A percentile compares a stretch with the other conserved stretches of the same genome.
Evolutionary conservation across 2,329 filamentous ascomycete genomes (phyloP).

Genomic region (Diaporthe sp.): DNA sequence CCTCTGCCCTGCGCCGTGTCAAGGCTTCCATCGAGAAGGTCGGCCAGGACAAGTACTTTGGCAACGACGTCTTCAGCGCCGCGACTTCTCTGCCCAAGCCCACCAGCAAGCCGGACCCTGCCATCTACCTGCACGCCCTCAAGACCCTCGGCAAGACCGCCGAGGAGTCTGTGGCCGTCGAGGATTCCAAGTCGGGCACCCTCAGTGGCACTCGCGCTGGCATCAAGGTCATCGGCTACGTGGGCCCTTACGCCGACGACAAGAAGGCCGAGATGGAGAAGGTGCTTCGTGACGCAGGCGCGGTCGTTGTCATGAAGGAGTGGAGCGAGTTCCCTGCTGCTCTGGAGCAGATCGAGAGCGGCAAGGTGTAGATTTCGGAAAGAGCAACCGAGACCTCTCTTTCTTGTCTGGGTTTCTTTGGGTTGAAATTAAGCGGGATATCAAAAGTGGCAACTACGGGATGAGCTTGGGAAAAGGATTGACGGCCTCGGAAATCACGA

Average conservation of each 20-base stretch:
- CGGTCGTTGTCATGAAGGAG: slow-evolving; percentile 71
- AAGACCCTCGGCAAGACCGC: slow-evolving; percentile 79
- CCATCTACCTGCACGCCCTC: slow-evolving; percentile 86
- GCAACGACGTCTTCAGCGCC: slow-evolving; percentile 83
- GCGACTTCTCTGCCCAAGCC: slow-evolving; percentile 82
- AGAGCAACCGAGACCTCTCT: background rate
- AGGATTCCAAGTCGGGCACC: slow-evolving; percentile 90
- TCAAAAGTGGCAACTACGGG: slow-evolving; percentile 19
- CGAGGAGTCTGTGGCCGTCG: slow-evolving; percentile 82
- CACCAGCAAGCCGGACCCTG: slow-evolving; percentile 92
- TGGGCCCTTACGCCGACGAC: slow-evolving; percentile 78
- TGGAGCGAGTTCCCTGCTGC: slow-evolving; percentile 68
- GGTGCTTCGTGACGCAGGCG: slow-evolving; percentile 71
- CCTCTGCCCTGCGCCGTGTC: slow-evolving; percentile 83
- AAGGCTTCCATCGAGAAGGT: slow-evolving; percentile 84
- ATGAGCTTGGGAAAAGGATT: background rate
- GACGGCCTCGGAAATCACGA: background rate
- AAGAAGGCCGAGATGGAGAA: slow-evolving; percentile 76
- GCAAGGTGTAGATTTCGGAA: slow-evolving; percentile 33
- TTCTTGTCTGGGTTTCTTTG: slow-evolving; percentile 10
- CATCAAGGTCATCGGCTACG: slow-evolving; percentile 87
- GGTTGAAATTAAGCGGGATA: slow-evolving; percentile 34
- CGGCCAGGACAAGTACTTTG: slow-evolving; percentile 84
- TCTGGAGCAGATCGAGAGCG: slow-evolving; percentile 61
- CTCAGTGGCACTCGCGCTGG: slow-evolving; percentile 80